Conservation (phyloP, 306 rosid genomes). For the Parietaria judaica region DNA sequence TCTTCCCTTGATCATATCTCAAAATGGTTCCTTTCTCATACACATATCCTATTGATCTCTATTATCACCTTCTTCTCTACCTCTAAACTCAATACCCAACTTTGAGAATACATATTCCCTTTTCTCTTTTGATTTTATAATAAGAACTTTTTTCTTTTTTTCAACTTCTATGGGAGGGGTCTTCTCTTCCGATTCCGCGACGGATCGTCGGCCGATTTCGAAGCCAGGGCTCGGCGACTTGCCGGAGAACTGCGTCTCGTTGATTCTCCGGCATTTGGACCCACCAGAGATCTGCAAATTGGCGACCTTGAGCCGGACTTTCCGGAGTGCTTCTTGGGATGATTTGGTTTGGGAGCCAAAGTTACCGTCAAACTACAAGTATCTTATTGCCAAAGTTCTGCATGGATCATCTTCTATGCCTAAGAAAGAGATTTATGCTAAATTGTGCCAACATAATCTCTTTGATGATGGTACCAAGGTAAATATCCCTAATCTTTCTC, state of each 20-base stretch:
- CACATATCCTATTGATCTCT: conserved; percentile 12
- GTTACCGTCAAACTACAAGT: conserved; percentile 45
- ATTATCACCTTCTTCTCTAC: conserved; percentile 35
- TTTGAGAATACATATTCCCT: background rate
- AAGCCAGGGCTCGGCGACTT: conserved; percentile 46
- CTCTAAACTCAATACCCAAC: conserved; percentile 17
- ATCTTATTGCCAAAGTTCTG: conserved; percentile 31
- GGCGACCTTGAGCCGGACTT: conserved; percentile 43
- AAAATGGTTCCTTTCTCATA: conserved; percentile 22
- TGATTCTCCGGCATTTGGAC: conserved; percentile 40
- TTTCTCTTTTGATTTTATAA: no score
- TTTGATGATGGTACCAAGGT: conserved; percentile 58
- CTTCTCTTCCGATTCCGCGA: conserved; percentile 25
- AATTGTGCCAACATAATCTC: conserved; percentile 40
- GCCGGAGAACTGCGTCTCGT: conserved; percentile 62
- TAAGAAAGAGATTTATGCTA: conserved; percentile 55
- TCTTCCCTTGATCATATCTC: conserved; percentile 1
- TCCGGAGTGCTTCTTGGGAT: conserved; percentile 55
- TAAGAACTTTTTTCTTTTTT: background rate
- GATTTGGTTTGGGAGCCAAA: conserved; percentile 73
- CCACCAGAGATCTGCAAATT: conserved; percentile 68
- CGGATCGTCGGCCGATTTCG: conserved; percentile 3
- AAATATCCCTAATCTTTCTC: background rate
- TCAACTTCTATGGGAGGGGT: conserved; percentile 44
- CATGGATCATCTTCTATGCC: conserved; percentile 12